These are phyloP conservation scores for Ambrosiella xylebori DNA, from an alignment of 2,329 filamentous ascomycete species.

Conservation along the genomic window DNA sequence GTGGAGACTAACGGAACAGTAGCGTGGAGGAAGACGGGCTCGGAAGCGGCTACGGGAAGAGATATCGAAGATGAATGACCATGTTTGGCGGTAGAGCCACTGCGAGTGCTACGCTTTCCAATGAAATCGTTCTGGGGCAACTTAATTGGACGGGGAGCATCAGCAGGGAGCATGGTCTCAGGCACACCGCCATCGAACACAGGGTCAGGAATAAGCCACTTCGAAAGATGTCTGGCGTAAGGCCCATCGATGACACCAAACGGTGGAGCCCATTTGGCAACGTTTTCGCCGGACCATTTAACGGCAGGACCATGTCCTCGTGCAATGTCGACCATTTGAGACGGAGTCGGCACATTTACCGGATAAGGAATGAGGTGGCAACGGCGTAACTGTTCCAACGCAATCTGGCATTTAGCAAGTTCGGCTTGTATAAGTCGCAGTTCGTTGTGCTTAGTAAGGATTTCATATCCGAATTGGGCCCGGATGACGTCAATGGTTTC, in stretches of 20 bases:
- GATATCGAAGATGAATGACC: slow-evolving; percentile 22
- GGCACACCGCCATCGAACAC: slow-evolving; percentile 57
- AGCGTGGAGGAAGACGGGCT: neutral
- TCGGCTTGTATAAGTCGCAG: slow-evolving; percentile 89
- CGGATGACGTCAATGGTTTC: slow-evolving; percentile 34
- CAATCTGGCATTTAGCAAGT: slow-evolving; percentile 84
- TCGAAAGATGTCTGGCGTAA: slow-evolving; percentile 84
- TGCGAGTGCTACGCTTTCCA: slow-evolving; percentile 33
- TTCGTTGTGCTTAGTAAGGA: slow-evolving; percentile 87
- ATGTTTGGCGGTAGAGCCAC: slow-evolving; percentile 30
- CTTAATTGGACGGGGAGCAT: slow-evolving; percentile 48
- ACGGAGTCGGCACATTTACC: slow-evolving; percentile 46
- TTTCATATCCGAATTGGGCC: slow-evolving; percentile 78
- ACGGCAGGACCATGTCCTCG: slow-evolving; percentile 58
- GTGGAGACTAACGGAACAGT: slow-evolving; percentile 54
- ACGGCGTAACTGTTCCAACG: slow-evolving; percentile 80
- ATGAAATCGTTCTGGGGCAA: slow-evolving; percentile 42
- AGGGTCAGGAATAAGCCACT: slow-evolving; percentile 83
- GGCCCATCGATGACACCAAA: slow-evolving; percentile 86
- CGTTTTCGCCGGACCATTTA: slow-evolving; percentile 41
- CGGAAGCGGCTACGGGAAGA: neutral
- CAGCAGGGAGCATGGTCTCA: slow-evolving; percentile 27
- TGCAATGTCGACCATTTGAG: slow-evolving; percentile 53
- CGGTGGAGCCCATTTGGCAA: slow-evolving; percentile 64
- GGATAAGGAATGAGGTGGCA: slow-evolving; percentile 88